Conservation (phyloP, 1,284 basidiomycete genomes). For the Cutaneotrichosporon arboriforme region DNA sequence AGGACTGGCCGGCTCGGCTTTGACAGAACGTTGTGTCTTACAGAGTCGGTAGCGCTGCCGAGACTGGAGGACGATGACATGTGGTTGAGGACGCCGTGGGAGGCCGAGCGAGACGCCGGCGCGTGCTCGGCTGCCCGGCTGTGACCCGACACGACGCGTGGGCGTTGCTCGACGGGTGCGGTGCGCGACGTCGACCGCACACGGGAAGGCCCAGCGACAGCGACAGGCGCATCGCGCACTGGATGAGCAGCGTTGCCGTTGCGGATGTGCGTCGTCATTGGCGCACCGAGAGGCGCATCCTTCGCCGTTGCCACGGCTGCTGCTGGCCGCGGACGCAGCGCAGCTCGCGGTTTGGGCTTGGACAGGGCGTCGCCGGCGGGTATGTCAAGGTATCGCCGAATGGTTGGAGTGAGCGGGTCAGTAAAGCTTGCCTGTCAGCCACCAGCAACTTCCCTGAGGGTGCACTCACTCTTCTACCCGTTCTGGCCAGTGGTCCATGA, state of each 20-base stretch:
- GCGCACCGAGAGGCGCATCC: slow-evolving; percentile 1
- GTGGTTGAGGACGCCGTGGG: not conserved
- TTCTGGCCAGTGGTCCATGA: slow-evolving; percentile 48
- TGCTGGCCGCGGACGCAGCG: slow-evolving; percentile 10
- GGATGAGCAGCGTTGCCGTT: not conserved
- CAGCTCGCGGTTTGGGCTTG: slow-evolving; percentile 10
- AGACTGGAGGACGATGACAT: slow-evolving; percentile 5
- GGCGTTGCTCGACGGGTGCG: not conserved
- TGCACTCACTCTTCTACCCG: slow-evolving; percentile 47
- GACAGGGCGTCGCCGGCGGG: slow-evolving; percentile 19
- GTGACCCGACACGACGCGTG: not conserved
- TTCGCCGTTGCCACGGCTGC: not conserved
- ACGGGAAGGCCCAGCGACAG: not conserved
- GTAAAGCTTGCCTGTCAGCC: slow-evolving; percentile 43
- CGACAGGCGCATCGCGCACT: not conserved
- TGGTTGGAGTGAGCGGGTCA: slow-evolving; percentile 49
- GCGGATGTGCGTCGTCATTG: slow-evolving; percentile 5
- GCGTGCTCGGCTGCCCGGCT: not conserved
- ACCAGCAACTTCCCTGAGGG: not conserved
- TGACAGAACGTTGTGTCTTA: slow-evolving; percentile 14
- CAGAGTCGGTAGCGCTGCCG: not conserved
- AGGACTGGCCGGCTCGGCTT: slow-evolving; percentile 23
- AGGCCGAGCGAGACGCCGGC: not conserved
- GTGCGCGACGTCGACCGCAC: not conserved
- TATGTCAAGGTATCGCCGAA: slow-evolving; percentile 48